phyloP scores from a whole-genome alignment of 2,329 filamentous ascomycete species.

The Xylaria sp. region DNA sequence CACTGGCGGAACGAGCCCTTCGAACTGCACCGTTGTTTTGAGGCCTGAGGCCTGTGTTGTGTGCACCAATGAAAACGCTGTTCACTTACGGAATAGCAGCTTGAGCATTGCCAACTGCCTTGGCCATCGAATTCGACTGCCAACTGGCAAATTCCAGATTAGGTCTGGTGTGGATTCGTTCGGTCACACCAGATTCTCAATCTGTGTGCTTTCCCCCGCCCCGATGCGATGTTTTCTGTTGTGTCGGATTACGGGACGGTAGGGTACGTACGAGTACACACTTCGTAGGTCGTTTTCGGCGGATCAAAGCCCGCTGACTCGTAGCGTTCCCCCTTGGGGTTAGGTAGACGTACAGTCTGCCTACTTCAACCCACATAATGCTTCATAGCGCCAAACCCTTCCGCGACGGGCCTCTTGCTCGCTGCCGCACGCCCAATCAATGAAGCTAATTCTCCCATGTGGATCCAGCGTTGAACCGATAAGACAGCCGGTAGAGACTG shows the following conservation, averaged over 20 bases:
- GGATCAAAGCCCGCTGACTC: conserved; percentile 6
- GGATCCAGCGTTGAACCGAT: conserved; percentile 4
- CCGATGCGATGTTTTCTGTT: conserved; percentile 13
- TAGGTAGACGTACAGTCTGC: background rate
- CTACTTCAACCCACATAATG: conserved; percentile 10
- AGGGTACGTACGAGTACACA: too few relatives aligned
- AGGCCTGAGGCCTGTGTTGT: background rate
- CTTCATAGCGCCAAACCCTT: conserved; percentile 4
- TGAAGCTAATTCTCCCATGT: conserved; percentile 7
- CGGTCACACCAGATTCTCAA: background rate
- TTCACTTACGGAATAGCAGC: conserved; percentile 5
- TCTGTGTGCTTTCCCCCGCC: background rate
- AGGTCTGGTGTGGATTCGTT: background rate
- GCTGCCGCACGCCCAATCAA: conserved; percentile 9
- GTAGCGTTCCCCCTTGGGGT: conserved; percentile 6
- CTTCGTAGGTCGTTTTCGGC: background rate
- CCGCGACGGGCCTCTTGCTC: background rate
- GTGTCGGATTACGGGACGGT: background rate
- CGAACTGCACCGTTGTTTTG: conserved; percentile 1
- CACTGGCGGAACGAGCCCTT: conserved; percentile 10
- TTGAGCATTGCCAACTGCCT: background rate
- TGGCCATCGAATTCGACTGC: background rate
- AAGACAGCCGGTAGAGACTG: background rate
- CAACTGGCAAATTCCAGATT: background rate
- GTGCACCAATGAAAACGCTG: conserved; percentile 5